Conservation (phyloP, 306 rosid genomes). For the Macrotyloma uniflorum region DNA sequence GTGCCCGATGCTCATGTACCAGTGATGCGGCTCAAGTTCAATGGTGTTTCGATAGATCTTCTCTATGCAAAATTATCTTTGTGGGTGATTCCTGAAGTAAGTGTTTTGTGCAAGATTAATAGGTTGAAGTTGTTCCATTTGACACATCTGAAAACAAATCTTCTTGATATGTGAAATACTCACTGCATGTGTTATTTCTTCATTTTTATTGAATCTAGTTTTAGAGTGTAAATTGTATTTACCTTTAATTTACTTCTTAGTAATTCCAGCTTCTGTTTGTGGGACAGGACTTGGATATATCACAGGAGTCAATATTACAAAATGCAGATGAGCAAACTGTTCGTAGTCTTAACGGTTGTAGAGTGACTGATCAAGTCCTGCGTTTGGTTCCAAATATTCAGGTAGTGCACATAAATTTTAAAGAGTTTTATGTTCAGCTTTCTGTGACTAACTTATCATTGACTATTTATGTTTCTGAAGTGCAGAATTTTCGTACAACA, state of each 20-base stretch:
- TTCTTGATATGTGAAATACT: slow-evolving; percentile 9
- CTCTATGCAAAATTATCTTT: slow-evolving; percentile 86
- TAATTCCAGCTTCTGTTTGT: slow-evolving; percentile 22
- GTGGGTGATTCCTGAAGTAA: slow-evolving; percentile 94
- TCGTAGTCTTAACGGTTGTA: slow-evolving; percentile 93
- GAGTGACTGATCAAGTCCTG: slow-evolving; percentile 90
- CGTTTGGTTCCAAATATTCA: slow-evolving; percentile 94
- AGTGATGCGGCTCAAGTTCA: slow-evolving; percentile 73
- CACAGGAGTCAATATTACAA: slow-evolving; percentile 84
- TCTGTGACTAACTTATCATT: slow-evolving; percentile 25
- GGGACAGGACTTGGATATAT: slow-evolving; percentile 82
- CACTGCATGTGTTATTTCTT: slow-evolving; percentile 8
- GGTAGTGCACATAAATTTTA: slow-evolving; percentile 49
- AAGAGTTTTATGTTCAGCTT: not conserved
- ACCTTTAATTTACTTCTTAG: slow-evolving; percentile 6
- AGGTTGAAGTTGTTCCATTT: slow-evolving; percentile 1
- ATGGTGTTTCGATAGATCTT: slow-evolving; percentile 86
- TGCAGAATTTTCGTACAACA: slow-evolving; percentile 86
- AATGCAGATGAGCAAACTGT: slow-evolving; percentile 92
- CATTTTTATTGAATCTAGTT: slow-evolving; percentile 5
- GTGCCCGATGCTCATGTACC: slow-evolving; percentile 99
- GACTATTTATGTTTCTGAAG: slow-evolving; percentile 41
- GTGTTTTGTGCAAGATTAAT: slow-evolving; percentile 29
- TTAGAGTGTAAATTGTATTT: slow-evolving; percentile 5
- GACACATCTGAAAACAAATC: slow-evolving; percentile 11